Conservation (phyloP, 106 monocot species). For the Dactylorhiza incarnata region DNA sequence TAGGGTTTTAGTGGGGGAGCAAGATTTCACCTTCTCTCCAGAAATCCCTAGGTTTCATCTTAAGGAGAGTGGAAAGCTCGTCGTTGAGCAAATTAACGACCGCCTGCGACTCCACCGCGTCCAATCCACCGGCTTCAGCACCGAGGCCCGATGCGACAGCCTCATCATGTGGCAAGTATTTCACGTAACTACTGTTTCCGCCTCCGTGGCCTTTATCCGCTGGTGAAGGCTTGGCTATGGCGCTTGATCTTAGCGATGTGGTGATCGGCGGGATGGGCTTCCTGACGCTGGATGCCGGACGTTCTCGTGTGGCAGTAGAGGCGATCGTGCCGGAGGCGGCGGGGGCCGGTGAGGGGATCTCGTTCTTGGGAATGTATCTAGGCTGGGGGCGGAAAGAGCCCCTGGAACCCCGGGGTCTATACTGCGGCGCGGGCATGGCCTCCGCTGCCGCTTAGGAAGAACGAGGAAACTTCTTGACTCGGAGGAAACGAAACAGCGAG, state of each 20-base stretch:
- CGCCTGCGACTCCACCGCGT: constrained; percentile 75
- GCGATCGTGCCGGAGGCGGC: neutral
- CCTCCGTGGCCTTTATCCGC: neutral
- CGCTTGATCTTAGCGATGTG: constrained; percentile 1
- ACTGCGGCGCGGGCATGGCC: constrained; percentile 4
- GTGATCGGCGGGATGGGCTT: neutral
- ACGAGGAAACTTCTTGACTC: neutral
- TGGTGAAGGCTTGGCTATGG: neutral
- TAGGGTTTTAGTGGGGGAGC: constrained; percentile 8
- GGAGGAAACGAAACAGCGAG: neutral
- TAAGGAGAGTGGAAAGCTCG: constrained; percentile 50
- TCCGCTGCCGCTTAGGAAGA: neutral
- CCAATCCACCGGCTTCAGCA: constrained; percentile 56
- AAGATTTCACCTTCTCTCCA: constrained; percentile 61
- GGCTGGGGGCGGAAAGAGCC: neutral
- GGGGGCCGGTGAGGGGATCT: neutral
- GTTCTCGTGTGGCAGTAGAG: neutral
- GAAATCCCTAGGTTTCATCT: constrained; percentile 56
- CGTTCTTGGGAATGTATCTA: constrained; percentile 3
- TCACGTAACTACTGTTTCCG: constrained; percentile 27
- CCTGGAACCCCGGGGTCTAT: constrained; percentile 4
- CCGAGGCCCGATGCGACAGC: constrained; percentile 84
- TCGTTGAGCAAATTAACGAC: constrained; percentile 82
- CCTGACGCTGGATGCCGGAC: neutral
- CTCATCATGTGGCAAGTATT: constrained; percentile 94